Conservation (phyloP, 2,329 filamentous ascomycete species). For the Corynespora cassiicola region DNA sequence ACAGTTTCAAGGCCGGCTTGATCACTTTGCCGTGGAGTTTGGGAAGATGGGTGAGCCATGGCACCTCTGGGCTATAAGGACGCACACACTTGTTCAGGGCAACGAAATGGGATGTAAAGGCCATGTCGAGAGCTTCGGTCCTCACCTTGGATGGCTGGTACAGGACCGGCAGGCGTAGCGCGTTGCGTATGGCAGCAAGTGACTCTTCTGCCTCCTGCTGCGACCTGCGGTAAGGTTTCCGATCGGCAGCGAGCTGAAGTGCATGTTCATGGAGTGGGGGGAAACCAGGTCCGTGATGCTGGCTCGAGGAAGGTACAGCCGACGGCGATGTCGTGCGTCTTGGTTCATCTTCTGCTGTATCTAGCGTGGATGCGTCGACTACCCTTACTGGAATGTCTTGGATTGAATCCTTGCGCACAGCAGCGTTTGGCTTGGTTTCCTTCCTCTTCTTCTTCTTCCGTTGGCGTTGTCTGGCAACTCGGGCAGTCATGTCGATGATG, state of each 20-base stretch:
- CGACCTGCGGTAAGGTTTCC: background rate
- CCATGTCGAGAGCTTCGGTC: slow-evolving; percentile 31
- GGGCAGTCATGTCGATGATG: slow-evolving; percentile 44
- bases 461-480: slow-evolving; percentile 30
- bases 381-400: too few relatives aligned
- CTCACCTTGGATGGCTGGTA: slow-evolving; percentile 31
- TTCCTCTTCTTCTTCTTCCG: slow-evolving; percentile 32
- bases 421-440: slow-evolving; percentile 3
- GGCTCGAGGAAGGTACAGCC: too few relatives aligned
- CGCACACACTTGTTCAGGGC: slow-evolving; percentile 27
- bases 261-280: too few relatives aligned
- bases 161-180: slow-evolving; percentile 28
- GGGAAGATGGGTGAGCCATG: slow-evolving; percentile 34
- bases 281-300: too few relatives aligned
- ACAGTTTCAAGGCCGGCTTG: slow-evolving; percentile 33
- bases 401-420: slow-evolving; percentile 2
- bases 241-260: too few relatives aligned
- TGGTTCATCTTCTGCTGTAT: too few relatives aligned
- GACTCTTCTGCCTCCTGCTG: slow-evolving; percentile 24
- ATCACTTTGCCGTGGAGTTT: slow-evolving; percentile 20
- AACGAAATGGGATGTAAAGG: slow-evolving; percentile 40
- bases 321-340: too few relatives aligned
- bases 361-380: too few relatives aligned
- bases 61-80: slow-evolving; percentile 25
- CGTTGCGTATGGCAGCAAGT: slow-evolving; percentile 28